phyloP scores from a whole-genome alignment of 78 protist species.

The Anaeramoeba ignava region DNA sequence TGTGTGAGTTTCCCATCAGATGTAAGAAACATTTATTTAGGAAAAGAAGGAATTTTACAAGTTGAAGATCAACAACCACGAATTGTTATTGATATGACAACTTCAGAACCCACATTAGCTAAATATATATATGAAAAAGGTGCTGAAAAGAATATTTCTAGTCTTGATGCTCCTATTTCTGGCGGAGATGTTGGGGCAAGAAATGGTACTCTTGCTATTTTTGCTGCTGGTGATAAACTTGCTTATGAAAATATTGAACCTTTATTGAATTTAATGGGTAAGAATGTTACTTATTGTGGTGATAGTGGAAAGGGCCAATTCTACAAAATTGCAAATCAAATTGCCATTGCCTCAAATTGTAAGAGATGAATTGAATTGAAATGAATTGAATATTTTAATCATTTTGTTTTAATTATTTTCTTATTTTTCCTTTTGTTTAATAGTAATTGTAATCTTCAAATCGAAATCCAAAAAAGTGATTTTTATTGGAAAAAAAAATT shows the following conservation, averaged over 20 bases:
- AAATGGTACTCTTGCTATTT: constrained; percentile 32
- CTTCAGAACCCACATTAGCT: constrained; percentile 41
- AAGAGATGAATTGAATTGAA: too few relatives aligned
- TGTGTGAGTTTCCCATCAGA: constrained; percentile 46
- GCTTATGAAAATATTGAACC: constrained; percentile 11
- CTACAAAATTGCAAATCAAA: constrained; percentile 53
- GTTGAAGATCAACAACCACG: constrained; percentile 3
- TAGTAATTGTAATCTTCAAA: too few relatives aligned
- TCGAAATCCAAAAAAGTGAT: too few relatives aligned
- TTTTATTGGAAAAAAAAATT: too few relatives aligned
- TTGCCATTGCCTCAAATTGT: constrained; percentile 11
- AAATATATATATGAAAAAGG: background rate
- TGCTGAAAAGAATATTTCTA: background rate
- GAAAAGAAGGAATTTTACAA: constrained; percentile 11
- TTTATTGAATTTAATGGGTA: constrained; percentile 34
- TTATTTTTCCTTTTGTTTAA: too few relatives aligned
- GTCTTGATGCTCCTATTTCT: constrained; percentile 50
- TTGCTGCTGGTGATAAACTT: constrained; percentile 33
- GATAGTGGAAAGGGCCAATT: constrained; percentile 52
- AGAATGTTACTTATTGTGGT: constrained; percentile 10
- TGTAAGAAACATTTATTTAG: constrained; percentile 29
- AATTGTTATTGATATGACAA: constrained; percentile 45
- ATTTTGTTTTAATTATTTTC: too few relatives aligned
- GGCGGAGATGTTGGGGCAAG: constrained; percentile 59
- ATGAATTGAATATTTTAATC: too few relatives aligned